Base-by-base conservation (phyloP, 2,329 filamentous ascomycete species). In the Dactylonectria estremocensis region DNA sequence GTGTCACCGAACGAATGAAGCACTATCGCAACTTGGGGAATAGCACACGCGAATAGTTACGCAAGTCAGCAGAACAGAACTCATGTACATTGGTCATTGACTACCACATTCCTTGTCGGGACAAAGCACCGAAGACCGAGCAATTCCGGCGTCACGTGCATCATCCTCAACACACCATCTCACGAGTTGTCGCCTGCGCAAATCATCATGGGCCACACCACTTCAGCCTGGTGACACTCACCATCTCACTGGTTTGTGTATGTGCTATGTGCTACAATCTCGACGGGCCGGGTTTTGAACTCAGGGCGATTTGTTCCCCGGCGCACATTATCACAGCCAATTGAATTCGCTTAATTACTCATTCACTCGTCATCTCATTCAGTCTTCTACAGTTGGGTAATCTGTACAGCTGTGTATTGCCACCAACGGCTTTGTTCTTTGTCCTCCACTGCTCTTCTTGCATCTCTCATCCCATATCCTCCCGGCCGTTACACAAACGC, bases 401-500 rank as follows among this genome's bases (percentile, higher is more conserved):
- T 43, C 40, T 43, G 40, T 18, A 43, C 40, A 43, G 7, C 24
- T 28, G 14, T n/a, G 16, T n/a, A 16, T 6, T 28, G 11, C 10
- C 7, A 8, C 18, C 43, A 20, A 7, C 20, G 3, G 20, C 20
- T 6, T 48, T 57, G 18, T n/a, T 40, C 14, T 24, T 24, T 28
- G 16, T 35, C 31, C 40, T 43, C 33, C 40, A 43, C 48, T 40
- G 16, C 8, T 48, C 18, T 37, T 11, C 14, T 20, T 16, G 18
- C 31, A 13, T 7, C 18, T 10, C 13, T 11, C 18, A 6, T 37
- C 9, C 14, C 31, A n/a, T n/a, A n/a, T n/a, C 10, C 2, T 10
- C 31, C n/a, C 59, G 22, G 50, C 22, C 16, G 33, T 20, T 75
- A 76, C 52, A 74, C 69, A 69, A 73, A 80, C 35, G 86, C 86